Evolutionary conservation across 1,284 basidiomycete genomes (phyloP).

Genomic region (Cerrena zonata): DNA sequence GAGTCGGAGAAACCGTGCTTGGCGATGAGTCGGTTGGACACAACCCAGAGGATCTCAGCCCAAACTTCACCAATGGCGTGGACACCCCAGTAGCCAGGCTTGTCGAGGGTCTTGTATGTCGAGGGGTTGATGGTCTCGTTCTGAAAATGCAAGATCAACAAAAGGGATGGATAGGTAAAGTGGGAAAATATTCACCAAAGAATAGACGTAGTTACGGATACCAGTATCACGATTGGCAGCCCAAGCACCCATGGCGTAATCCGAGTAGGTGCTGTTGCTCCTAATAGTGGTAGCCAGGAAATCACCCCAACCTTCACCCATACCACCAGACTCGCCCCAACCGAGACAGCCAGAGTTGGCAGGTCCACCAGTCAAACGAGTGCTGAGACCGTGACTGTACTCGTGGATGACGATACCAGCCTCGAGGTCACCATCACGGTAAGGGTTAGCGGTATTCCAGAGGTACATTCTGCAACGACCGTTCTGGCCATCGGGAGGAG

Average conservation of each 20-base stretch:
- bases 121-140: constrained; percentile 80
- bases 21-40: constrained; percentile 69
- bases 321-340: constrained; percentile 92
- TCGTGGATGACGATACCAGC: constrained; percentile 92
- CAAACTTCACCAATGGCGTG: constrained; percentile 93
- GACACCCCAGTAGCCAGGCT: constrained; percentile 86
- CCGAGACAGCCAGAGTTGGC: constrained; percentile 89
- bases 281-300: constrained; percentile 83
- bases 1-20: constrained; percentile 77
- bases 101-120: constrained; percentile 93
- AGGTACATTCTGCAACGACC: constrained; percentile 95
- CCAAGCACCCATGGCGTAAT: constrained; percentile 92
- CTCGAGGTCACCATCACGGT: constrained; percentile 91
- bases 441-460: constrained; percentile 86
- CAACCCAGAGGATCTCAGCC: constrained; percentile 89
- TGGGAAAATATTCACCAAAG: constrained; percentile 40
- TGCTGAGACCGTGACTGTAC: constrained; percentile 84
- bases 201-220: constrained; percentile 87
- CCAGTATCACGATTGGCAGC: constrained; percentile 75
- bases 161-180: not conserved
- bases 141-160: constrained; percentile 21
- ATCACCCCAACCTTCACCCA: constrained; percentile 94
- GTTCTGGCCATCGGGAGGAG: constrained; percentile 68
- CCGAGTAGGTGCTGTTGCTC: constrained; percentile 63
- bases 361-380: constrained; percentile 90